phyloP scores from a whole-genome alignment of 78 protist species.

The Dictyostelium brefeldianum region DNA sequence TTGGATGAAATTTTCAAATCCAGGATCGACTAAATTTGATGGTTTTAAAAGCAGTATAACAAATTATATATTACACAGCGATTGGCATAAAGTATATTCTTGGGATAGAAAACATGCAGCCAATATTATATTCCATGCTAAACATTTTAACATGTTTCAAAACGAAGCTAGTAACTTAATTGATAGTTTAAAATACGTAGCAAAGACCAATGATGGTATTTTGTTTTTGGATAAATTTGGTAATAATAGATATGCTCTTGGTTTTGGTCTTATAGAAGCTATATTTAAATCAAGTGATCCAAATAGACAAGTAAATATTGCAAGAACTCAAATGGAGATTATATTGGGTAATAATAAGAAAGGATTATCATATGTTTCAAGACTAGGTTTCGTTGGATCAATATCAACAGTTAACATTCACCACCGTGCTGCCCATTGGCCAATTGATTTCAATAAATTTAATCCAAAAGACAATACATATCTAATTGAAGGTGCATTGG shows the following conservation, averaged over 20 bases:
- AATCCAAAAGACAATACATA: not conserved
- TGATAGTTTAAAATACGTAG: not conserved
- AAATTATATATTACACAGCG: not conserved
- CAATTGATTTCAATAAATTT: not conserved
- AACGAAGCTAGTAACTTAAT: not conserved
- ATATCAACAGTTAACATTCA: slow-evolving; percentile 14
- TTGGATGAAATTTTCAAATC: slow-evolving; percentile 11
- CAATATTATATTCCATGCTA: not conserved
- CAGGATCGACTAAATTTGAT: not conserved
- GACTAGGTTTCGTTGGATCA: not conserved
- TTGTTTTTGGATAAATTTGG: not conserved
- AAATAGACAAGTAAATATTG: not conserved
- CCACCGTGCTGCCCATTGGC: slow-evolving; percentile 25
- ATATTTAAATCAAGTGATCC: not conserved
- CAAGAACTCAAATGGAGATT: not conserved
- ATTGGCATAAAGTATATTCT: not conserved
- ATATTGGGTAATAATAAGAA: not conserved
- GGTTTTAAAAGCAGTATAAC: not conserved
- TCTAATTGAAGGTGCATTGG: slow-evolving; percentile 20
- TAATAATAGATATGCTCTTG: not conserved
- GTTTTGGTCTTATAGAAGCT: not conserved
- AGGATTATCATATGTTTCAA: not conserved
- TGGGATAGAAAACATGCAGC: not conserved
- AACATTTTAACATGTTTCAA: not conserved
- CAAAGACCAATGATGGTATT: not conserved